A percentile compares a stretch with the other conserved stretches of the same genome.
Evolutionary conservation across 2,329 filamentous ascomycete species (phyloP).

Genomic region (Hansfordia pulvinata): DNA sequence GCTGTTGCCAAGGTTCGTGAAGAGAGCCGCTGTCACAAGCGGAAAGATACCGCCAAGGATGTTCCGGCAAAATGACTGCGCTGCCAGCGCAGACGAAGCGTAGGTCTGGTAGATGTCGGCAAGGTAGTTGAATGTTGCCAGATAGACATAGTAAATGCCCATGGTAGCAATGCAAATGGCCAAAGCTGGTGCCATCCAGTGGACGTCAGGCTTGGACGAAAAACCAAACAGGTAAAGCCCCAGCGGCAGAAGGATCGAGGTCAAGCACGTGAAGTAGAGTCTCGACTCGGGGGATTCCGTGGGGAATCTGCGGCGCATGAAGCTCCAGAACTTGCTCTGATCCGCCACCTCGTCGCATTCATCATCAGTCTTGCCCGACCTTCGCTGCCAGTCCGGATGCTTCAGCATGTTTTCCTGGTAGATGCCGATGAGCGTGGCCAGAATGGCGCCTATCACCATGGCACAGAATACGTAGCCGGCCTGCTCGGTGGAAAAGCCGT

Average conservation of each 20-base stretch:
- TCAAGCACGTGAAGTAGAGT: constrained; percentile 72
- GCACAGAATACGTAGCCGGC: constrained; percentile 61
- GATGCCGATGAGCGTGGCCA: constrained; percentile 58
- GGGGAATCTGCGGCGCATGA: constrained; percentile 30
- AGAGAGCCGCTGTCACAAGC: constrained; percentile 61
- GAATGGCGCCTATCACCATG: constrained; percentile 51
- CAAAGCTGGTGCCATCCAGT: constrained; percentile 60
- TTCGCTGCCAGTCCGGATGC: constrained; percentile 22
- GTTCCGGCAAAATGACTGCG: constrained; percentile 78
- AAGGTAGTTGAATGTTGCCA: constrained; percentile 86
- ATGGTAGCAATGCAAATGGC: constrained; percentile 65
- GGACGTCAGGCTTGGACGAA: constrained; percentile 45
- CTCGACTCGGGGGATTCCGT: constrained; percentile 57
- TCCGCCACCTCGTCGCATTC: constrained; percentile 6
- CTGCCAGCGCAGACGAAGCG: constrained; percentile 73
- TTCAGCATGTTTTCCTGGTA: constrained; percentile 56
- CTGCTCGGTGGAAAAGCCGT: constrained; percentile 54
- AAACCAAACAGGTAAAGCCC: constrained; percentile 76
- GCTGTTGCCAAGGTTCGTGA: constrained; percentile 54
- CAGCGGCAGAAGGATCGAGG: constrained; percentile 60
- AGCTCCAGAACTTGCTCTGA: constrained; percentile 25
- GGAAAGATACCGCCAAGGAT: constrained; percentile 72
- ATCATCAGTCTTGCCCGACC: constrained; percentile 15
- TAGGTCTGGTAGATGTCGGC: constrained; percentile 80
- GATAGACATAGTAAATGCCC: constrained; percentile 76